Conservation (phyloP, 2,329 filamentous ascomycete genomes). For the Apiospora hydei region DNA sequence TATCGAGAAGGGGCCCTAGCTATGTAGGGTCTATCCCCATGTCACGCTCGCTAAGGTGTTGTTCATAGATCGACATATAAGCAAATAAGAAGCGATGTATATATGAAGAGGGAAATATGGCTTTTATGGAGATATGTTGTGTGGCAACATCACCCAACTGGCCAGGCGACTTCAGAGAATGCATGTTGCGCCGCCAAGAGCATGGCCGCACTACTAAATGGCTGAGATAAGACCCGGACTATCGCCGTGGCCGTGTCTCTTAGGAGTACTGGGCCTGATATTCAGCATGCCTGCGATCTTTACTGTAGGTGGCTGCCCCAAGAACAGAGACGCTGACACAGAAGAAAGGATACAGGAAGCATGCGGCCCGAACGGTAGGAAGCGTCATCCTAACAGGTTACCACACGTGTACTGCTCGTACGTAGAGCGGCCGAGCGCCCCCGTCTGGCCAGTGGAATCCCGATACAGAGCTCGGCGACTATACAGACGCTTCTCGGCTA, state of each 20-base stretch:
- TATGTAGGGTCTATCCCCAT: background rate
- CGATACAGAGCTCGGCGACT: background rate
- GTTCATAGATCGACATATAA: no score
- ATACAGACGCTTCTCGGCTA: slow-evolving; percentile 4
- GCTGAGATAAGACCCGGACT: background rate
- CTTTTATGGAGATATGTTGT: background rate
- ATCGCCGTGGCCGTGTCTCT: background rate
- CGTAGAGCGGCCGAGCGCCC: background rate
- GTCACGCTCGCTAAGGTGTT: background rate
- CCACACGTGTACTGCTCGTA: background rate
- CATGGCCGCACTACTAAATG: background rate
- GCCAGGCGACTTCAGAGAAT: background rate
- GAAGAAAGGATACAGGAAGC: background rate
- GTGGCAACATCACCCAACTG: background rate
- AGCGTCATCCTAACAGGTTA: background rate
- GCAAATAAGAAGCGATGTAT: background rate
- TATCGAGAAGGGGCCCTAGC: background rate
- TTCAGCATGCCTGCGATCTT: background rate
- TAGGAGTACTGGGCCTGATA: background rate
- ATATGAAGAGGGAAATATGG: no score
- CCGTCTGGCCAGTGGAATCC: background rate
- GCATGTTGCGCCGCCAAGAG: background rate
- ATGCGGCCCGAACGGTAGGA: background rate
- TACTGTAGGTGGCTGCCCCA: background rate
- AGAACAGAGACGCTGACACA: background rate